Percentiles rank a stretch among this genome's conserved stretches.
phyloP scores from a whole-genome alignment of 805 yeast genomes.

The Spathaspora gorwiae region DNA sequence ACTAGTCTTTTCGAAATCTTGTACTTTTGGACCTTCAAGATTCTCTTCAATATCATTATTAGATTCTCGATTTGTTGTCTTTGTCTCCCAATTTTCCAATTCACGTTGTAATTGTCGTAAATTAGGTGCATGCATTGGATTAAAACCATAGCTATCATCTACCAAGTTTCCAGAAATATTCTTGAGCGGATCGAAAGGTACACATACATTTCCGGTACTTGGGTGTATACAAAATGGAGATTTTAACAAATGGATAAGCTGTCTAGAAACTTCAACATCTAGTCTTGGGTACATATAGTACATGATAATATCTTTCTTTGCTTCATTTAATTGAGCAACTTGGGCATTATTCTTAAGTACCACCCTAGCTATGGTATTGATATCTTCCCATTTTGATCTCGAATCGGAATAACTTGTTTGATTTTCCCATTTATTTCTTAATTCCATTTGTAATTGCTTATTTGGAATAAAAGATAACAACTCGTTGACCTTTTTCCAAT shows the following conservation, averaged over 20 bases:
- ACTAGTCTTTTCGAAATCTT: conserved; percentile 60
- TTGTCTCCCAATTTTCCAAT: conserved; percentile 47
- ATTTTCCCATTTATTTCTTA: conserved; percentile 55
- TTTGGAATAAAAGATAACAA: conserved; percentile 63
- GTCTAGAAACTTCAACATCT: conserved; percentile 89
- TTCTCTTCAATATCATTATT: conserved; percentile 17
- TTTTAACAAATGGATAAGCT: conserved; percentile 84
- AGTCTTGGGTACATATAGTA: conserved; percentile 84
- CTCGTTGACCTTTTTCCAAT: conserved; percentile 46
- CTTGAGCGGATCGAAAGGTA: conserved; percentile 62
- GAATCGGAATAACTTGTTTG: conserved; percentile 33
- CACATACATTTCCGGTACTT: conserved; percentile 91
- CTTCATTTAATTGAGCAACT: conserved; percentile 52
- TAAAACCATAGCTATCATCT: conserved; percentile 52
- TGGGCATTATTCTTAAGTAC: conserved; percentile 43
- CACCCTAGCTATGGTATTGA: conserved; percentile 49
- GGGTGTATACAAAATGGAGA: conserved; percentile 98
- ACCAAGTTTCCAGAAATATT: conserved; percentile 28
- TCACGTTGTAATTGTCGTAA: conserved; percentile 60
- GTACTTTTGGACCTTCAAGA: conserved; percentile 16
- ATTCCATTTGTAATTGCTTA: conserved; percentile 45
- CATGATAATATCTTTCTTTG: conserved; percentile 77
- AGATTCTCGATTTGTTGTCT: conserved; percentile 21
- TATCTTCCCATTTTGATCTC: conserved; percentile 76
- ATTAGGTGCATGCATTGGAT: conserved; percentile 79